Conservation (phyloP, 441 rosid species). For the Breynia disticha region DNA sequence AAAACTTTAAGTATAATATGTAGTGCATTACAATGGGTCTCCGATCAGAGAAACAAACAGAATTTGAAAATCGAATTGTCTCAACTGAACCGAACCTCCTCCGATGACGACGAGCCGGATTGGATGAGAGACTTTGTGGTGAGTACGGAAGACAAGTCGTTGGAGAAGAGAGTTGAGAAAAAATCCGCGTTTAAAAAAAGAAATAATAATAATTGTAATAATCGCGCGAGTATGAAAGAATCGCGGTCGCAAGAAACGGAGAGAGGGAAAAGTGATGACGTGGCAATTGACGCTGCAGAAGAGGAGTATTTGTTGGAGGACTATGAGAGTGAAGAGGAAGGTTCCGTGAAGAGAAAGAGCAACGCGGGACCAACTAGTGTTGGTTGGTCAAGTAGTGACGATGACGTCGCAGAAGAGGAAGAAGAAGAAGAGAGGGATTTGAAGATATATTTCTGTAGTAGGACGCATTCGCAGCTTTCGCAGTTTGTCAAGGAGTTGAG, state of each 20-base stretch:
- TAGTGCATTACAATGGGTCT: conserved; percentile 76
- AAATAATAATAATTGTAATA: conserved; percentile 17
- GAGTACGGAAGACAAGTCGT: conserved; percentile 14
- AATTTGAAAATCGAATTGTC: background rate
- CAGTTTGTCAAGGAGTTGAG: conserved; percentile 80
- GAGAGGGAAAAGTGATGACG: conserved; percentile 37
- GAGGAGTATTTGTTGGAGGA: conserved; percentile 71
- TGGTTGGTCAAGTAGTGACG: conserved; percentile 59
- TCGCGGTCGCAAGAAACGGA: conserved; percentile 12
- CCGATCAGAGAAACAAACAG: conserved; percentile 32
- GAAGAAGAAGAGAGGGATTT: conserved; percentile 32
- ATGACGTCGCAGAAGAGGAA: conserved; percentile 26
- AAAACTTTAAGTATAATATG: conserved; percentile 87
- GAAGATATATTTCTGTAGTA: conserved; percentile 80
- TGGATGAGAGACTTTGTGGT: conserved; percentile 61
- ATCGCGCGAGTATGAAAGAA: conserved; percentile 16
- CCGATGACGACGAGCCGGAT: conserved; percentile 59
- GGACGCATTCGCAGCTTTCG: conserved; percentile 91
- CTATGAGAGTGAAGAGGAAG: conserved; percentile 74
- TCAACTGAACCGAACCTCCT: no score
- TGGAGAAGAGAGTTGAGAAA: conserved; percentile 25
- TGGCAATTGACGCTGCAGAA: conserved; percentile 51
- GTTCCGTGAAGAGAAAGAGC: conserved; percentile 49
- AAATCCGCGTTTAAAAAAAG: conserved; percentile 24
- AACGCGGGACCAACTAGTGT: conserved; percentile 14